These are phyloP conservation scores for Diaporthe destruens DNA, from an alignment of 2,329 filamentous ascomycete species.

Conservation along the genomic window DNA sequence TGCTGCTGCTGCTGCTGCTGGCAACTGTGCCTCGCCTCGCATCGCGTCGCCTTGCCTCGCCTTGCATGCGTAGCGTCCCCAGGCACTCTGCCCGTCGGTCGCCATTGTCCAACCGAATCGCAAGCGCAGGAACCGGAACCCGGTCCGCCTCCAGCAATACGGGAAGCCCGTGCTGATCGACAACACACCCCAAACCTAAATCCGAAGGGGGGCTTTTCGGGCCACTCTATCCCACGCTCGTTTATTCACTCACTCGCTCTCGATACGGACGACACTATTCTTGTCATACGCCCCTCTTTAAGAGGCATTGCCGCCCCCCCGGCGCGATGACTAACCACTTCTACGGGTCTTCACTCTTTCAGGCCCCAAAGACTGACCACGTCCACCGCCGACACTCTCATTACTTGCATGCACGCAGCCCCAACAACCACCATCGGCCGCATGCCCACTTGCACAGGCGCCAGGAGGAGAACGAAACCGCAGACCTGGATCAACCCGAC, in stretches of 20 bases:
- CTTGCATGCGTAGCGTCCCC: constrained; percentile 35
- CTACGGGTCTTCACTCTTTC: constrained; percentile 63
- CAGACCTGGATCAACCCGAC: constrained; percentile 46
- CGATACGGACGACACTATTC: no score
- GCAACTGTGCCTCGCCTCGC: constrained; percentile 33
- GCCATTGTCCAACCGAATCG: constrained; percentile 34
- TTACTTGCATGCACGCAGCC: constrained; percentile 44
- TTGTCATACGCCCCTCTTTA: constrained; percentile 43
- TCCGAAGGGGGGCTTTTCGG: constrained; percentile 4
- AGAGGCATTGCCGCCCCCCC: constrained; percentile 50
- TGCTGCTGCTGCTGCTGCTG: constrained; percentile 35
- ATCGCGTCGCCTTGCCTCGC: constrained; percentile 29
- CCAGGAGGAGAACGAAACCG: constrained; percentile 42
- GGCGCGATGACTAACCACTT: constrained; percentile 60
- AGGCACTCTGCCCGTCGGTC: neutral
- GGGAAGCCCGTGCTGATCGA: constrained; percentile 37
- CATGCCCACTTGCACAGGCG: constrained; percentile 47
- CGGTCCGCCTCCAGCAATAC: constrained; percentile 28
- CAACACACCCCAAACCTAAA: constrained; percentile 35
- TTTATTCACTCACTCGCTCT: constrained; percentile 35
- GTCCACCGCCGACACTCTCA: constrained; percentile 48
- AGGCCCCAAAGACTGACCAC: constrained; percentile 55
- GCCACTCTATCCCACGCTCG: constrained; percentile 37
- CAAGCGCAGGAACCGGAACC: constrained; percentile 18
- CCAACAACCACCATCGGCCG: constrained; percentile 47